Evolutionary conservation across 2,329 filamentous ascomycete species (phyloP), one percentile per base, ranked within the genome.

Genomic region (Colletotrichum sp.): DNA sequence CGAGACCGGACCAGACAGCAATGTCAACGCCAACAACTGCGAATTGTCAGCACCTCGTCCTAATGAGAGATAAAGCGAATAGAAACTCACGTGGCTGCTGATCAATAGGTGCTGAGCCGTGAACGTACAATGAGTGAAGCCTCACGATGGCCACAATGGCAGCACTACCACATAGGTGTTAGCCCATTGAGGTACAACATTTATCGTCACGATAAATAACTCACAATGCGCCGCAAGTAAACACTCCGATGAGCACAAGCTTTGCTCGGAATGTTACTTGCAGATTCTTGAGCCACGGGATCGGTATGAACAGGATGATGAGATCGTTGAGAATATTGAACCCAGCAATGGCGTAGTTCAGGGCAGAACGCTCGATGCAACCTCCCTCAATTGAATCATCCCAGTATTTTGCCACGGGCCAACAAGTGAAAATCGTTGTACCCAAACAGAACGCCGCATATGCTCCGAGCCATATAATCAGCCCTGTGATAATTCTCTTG

Each of bases 211-310:
- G 22, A 2, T 19, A 1, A 1, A 3, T 36, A 28, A 80, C 83
- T 78, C 77, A 85, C 84, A 83, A 87, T 78, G 71, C 80, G 65
- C 79, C 87, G 77, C 83, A 80, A 28, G 83, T 85, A 82, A 84
- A 84, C 36, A 82, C 84, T 71, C 71, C 81, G 78, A 82, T 85
- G 78, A 90, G 79, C 1, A 86, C 86, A 32, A 86, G 76, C 48
- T 87, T 87, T 57, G 87, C 85, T 15, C 82, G 82, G 68, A 82
- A 80, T 0, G 83, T 81, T 12, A 87, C 83, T 52, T 85, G 79
- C n/a, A 87, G 80, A n/a, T 80, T 80, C 5, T 82, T 79, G 12
- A 84, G 79, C 64, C 83, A 80, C 9, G 83, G 83, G 30, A 83
- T 65, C 0, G 83, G 83, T 13, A 82, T 68, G 9, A 79, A 28